Percentiles rank a stretch among this genome's conserved stretches.
Conservation (phyloP, 2,329 filamentous ascomycete species). For the Fusarium sp. region DNA sequence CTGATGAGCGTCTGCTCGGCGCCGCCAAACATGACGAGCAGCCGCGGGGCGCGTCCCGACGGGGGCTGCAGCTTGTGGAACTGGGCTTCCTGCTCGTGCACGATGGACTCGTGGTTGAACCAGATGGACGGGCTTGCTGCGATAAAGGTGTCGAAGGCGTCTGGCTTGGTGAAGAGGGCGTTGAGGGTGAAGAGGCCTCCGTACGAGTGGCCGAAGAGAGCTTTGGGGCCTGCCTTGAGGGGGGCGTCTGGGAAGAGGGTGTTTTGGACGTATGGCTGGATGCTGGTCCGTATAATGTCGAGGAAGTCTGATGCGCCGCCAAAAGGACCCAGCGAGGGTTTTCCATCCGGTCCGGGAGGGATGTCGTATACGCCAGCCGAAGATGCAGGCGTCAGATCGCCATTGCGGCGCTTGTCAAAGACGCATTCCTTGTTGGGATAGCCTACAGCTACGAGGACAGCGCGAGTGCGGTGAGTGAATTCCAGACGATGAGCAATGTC, state of each 20-base stretch:
- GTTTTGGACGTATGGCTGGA: slow-evolving; percentile 49
- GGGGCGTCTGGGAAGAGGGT: slow-evolving; percentile 39
- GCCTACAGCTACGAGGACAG: slow-evolving; percentile 49
- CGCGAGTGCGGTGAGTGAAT: slow-evolving; percentile 39
- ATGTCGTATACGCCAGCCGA: slow-evolving; percentile 30
- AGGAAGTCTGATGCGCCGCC: slow-evolving; percentile 60
- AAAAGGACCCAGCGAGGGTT: slow-evolving; percentile 35
- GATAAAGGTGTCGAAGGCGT: slow-evolving; percentile 57
- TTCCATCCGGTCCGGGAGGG: slow-evolving; percentile 35
- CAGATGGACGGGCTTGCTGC: slow-evolving; percentile 60
- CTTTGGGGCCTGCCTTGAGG: slow-evolving; percentile 53
- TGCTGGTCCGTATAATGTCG: slow-evolving; percentile 53
- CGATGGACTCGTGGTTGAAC: slow-evolving; percentile 58
- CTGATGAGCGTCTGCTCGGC: slow-evolving; percentile 48
- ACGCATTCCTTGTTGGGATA: slow-evolving; percentile 46
- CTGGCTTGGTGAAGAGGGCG: slow-evolving; percentile 54
- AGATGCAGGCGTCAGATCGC: slow-evolving; percentile 47
- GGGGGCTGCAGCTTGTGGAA: slow-evolving; percentile 37
- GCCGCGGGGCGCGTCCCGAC: slow-evolving; percentile 38
- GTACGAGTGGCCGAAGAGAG: slow-evolving; percentile 61
- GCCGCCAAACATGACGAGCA: slow-evolving; percentile 50
- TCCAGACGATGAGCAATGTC: slow-evolving; percentile 45
- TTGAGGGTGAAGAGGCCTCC: slow-evolving; percentile 61
- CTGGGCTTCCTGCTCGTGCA: slow-evolving; percentile 45
- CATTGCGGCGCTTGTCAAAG: slow-evolving; percentile 45